Percentiles rank a stretch among this genome's conserved stretches.
phyloP scores from a whole-genome alignment of 176 grass and related monocot genomes.

The Zizania latifolia region DNA sequence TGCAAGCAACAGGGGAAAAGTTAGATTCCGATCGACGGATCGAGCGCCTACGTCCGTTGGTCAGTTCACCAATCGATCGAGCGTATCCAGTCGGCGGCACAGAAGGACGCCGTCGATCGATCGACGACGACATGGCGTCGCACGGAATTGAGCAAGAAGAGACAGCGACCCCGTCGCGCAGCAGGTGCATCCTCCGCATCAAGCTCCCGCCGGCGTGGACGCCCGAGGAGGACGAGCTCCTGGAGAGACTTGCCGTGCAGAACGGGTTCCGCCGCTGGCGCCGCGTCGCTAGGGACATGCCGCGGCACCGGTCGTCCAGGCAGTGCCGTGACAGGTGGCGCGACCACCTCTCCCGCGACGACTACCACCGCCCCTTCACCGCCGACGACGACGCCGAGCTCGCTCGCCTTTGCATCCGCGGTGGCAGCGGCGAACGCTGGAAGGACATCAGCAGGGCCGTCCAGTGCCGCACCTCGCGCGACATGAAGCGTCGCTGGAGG shows the following conservation, averaged over 20 bases:
- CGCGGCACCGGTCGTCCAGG: neutral
- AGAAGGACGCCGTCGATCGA: too few species aligned
- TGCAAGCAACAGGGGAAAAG: too few species aligned
- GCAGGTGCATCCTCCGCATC: neutral
- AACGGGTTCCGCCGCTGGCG: neutral
- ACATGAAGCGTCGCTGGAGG: conserved; percentile 22
- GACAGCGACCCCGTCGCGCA: neutral
- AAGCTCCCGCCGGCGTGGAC: neutral
- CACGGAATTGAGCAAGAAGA: neutral
- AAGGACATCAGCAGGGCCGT: neutral
- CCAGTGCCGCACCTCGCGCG: conserved; percentile 4
- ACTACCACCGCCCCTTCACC: conserved; percentile 25
- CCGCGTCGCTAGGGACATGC: neutral
- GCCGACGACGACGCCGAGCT: conserved; percentile 9
- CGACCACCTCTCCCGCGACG: conserved; percentile 8
- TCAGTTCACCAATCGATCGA: neutral
- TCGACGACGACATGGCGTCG: neutral
- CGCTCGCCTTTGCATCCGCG: neutral
- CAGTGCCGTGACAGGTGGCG: conserved; percentile 5
- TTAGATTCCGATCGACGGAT: too few species aligned
- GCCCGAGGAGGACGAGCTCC: neutral
- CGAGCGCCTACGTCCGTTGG: neutral
- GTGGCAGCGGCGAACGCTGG: neutral
- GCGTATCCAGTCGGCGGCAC: too few species aligned
- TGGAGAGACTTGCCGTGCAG: neutral